These are phyloP conservation scores for Vanilla planifolia DNA, from an alignment of 106 monocot species.

Conservation along the genomic window DNA sequence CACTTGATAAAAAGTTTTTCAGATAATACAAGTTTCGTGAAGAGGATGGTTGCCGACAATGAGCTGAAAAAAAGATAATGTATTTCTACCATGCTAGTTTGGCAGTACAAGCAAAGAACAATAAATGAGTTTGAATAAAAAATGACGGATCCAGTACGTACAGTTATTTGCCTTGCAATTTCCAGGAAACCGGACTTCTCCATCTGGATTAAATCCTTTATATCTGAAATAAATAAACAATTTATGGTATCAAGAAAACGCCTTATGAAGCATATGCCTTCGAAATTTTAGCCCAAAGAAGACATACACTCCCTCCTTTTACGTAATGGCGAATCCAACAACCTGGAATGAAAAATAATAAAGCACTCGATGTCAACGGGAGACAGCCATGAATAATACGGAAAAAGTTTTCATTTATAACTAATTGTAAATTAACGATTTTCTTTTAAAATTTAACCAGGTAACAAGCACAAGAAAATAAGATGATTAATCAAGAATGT, in stretches of 20 bases:
- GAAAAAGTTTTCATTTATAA: neutral
- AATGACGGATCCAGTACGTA: no score
- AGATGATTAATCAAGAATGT: no score
- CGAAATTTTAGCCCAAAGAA: neutral
- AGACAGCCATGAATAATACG: neutral
- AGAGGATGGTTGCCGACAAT: no score
- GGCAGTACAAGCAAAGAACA: no score
- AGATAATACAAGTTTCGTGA: no score
- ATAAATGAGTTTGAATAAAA: no score
- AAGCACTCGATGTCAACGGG: neutral
- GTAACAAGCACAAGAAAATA: no score
- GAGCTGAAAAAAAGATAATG: no score
- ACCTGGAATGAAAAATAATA: conserved; percentile 32
- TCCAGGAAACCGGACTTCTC: conserved; percentile 70
- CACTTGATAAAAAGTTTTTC: no score
- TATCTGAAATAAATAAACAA: conserved; percentile 34
- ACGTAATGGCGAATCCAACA: conserved; percentile 61
- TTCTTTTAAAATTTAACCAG: conserved; percentile 3
- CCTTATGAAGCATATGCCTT: neutral
- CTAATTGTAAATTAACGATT: no score
- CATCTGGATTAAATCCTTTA: conserved; percentile 45
- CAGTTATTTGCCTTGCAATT: conserved; percentile 70
- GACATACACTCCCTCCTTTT: conserved; percentile 71
- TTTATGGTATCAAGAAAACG: neutral
- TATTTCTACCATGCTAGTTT: no score